Evolutionary conservation across 1,284 basidiomycete genomes (phyloP), one percentile per base, ranked within the genome.

Genomic region (Inonotus hispidus): DNA sequence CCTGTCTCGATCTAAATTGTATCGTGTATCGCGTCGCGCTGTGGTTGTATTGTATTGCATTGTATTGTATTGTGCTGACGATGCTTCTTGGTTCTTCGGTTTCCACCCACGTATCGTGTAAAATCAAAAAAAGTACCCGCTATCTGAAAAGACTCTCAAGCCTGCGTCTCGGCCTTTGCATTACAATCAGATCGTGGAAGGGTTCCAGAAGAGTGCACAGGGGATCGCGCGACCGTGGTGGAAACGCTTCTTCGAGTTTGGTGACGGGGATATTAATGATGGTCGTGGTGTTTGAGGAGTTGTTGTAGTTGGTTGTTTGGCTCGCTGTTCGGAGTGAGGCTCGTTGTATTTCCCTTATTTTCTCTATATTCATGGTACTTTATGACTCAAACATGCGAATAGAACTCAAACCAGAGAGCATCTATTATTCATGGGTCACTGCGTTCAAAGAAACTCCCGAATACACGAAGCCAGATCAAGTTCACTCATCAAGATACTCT

Each of bases 191-290:
- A 77, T 92, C 16, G 77, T 83, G 1, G 86, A 88, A 66, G 89
- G 82, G 2, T 83, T 85, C 65, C 82, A 88, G 63, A 88, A 86
- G 72, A 88, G 85, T 67, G 80, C 82, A 2, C 76, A 84, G 68
- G 88, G 88, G n/a, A 87, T 89, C 55, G 79, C 79, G 23, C 76
- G 89, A 50, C 87, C 88, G 2, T 85, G 85, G 85, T 92, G 88
- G 88, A 89, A 91, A 71, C 75, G 87, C 45, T 88, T 91, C 72
- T 85, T 91, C 66, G 81, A 82, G 77, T 90, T 61, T 90, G 87
- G 87, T 89, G 50, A 52, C n/a, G 6, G n/a, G n/a, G 79, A 73
- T 32, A 32, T 8, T 32, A 32, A 32, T 32, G 32, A 32, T 32
- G 32, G n/a, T 8, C 8, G 32, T 32, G 32, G 3, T 3, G 3